phyloP scores from a whole-genome alignment of 2,329 filamentous ascomycete species.

The Claviceps fusiformis region DNA sequence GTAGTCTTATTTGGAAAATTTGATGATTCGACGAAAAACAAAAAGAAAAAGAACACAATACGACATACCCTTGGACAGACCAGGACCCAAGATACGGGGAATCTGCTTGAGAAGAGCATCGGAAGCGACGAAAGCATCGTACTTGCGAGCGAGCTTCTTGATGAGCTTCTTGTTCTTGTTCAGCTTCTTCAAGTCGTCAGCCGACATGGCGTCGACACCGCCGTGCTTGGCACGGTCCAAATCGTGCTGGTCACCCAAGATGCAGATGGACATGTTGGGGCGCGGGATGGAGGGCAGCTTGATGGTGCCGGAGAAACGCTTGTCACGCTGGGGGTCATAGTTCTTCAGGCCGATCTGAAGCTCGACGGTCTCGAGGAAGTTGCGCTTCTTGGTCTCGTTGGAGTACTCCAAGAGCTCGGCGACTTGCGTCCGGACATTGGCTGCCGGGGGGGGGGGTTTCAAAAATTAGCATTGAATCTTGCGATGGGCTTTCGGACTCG shows the following conservation, averaged over 20 bases:
- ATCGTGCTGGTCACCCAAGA: conserved; percentile 74
- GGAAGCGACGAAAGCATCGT: conserved; percentile 97
- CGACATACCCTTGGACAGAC: conserved; percentile 85
- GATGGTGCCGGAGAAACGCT: conserved; percentile 99
- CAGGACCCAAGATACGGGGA: conserved; percentile 95
- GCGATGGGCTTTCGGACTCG: too few species aligned
- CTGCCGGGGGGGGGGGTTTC: conserved; percentile 19
- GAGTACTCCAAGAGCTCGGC: conserved; percentile 91
- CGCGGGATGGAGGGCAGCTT: conserved; percentile 84
- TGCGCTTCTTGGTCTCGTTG: conserved; percentile 86
- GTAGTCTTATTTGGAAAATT: background rate
- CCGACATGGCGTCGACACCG: conserved; percentile 94
- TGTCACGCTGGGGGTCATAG: conserved; percentile 99
- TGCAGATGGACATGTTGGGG: conserved; percentile 77
- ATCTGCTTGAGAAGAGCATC: conserved; percentile 99
- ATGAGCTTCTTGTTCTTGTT: conserved; percentile 99
- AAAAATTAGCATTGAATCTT: conserved; percentile 17
- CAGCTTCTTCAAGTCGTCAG: conserved; percentile 99
- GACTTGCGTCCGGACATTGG: conserved; percentile 93
- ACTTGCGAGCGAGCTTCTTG: conserved; percentile 99
- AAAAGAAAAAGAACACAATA: conserved; percentile 9
- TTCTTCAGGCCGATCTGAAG: conserved; percentile 93
- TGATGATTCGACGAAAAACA: background rate
- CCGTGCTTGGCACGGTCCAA: conserved; percentile 99
- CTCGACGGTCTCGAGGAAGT: conserved; percentile 93